A percentile compares a stretch with the other conserved stretches of the same genome.
Conservation (phyloP, 2,329 filamentous ascomycete species). For the Hypoxylon sp. region DNA sequence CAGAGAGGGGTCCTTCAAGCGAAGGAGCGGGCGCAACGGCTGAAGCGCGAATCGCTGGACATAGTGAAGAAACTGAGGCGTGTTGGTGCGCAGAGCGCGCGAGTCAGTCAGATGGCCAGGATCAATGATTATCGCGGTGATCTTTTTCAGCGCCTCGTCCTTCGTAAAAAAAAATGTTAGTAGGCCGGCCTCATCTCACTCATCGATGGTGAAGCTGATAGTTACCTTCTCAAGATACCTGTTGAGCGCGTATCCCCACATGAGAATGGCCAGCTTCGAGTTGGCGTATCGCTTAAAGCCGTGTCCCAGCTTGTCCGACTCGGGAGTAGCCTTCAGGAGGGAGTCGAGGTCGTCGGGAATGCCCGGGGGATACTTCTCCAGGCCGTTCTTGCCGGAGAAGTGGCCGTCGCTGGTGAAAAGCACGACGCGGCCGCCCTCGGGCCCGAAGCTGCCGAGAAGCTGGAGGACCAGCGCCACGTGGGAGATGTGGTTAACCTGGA, state of each 20-base stretch:
- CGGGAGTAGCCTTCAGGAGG: conserved; percentile 51
- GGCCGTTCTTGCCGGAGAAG: conserved; percentile 54
- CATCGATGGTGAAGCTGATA: neutral
- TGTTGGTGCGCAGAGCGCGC: conserved; percentile 51
- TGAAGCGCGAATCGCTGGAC: conserved; percentile 46
- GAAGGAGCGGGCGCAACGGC: conserved; percentile 44
- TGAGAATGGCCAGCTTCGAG: conserved; percentile 56
- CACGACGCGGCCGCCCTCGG: conserved; percentile 57
- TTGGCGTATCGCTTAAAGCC: conserved; percentile 59
- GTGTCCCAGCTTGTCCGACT: conserved; percentile 52
- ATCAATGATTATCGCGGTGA: conserved; percentile 45
- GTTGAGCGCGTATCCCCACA: conserved; percentile 57
- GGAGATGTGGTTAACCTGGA: conserved; percentile 56
- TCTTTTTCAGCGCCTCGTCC: conserved; percentile 44
- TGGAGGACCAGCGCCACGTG: conserved; percentile 54
- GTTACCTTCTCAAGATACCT: conserved; percentile 46
- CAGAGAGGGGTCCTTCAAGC: conserved; percentile 49
- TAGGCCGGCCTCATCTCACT: neutral
- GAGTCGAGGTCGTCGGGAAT: conserved; percentile 54
- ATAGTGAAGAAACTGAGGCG: conserved; percentile 45
- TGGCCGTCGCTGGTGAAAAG: conserved; percentile 52
- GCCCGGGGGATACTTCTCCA: conserved; percentile 53
- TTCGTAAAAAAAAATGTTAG: conserved; percentile 12
- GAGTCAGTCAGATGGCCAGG: conserved; percentile 52
- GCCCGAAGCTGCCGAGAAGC: conserved; percentile 70